Base-by-base conservation (phyloP, 805 yeast species). In the Deakozyma indianensis region DNA sequence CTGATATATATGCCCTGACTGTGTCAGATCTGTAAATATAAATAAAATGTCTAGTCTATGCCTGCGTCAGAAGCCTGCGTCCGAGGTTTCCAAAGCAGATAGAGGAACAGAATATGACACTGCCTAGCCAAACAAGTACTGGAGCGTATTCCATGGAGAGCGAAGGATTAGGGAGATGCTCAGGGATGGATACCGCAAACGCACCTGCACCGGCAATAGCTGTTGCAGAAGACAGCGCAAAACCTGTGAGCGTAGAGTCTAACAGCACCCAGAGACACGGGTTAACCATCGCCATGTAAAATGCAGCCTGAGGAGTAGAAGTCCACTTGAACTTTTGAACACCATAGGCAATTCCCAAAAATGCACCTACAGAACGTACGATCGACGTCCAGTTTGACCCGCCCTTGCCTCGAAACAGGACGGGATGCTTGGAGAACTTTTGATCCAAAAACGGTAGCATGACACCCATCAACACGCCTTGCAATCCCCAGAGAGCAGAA, bases 221-320 rank as follows among this genome's bases (percentile, higher is more conserved):
- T 2, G 60, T 51, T 22, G 52, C 43, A 4, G 61, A 51, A 4
- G 66, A 59, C 16, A 61, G 49, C 3, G 52, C 48, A 45, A 66
- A 58, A 22, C 70, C 70, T 49, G 58, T 57, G 15, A 57, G 44
- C 4, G 69, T 57, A 21, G 59, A 54, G 46, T 66, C 70, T 27
- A 63, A 49, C 5, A 64, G 54, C 43, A 54, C 60, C 70, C 70
- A 66, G 46, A 66, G 48, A 22, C 59, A 56, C 11, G 70, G 70
- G 47, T 61, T 64, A 16, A 63, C 57, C 42, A 64, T 50, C 5
- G 62, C 61, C 60, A 65, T 59, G 25, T 59, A 58, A 28, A 54
- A 50, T 2, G 65, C 61, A 1, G 66, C 65, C 45, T 63, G 65
- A 20, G 56, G 43, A 2, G 62, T 58, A 1, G 64, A 60, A 5